A percentile compares a stretch with the other conserved stretches of the same genome.
These are phyloP conservation scores for Pythium phragmitis DNA, from an alignment of 352 stramenopile species.

Conservation along the genomic window DNA sequence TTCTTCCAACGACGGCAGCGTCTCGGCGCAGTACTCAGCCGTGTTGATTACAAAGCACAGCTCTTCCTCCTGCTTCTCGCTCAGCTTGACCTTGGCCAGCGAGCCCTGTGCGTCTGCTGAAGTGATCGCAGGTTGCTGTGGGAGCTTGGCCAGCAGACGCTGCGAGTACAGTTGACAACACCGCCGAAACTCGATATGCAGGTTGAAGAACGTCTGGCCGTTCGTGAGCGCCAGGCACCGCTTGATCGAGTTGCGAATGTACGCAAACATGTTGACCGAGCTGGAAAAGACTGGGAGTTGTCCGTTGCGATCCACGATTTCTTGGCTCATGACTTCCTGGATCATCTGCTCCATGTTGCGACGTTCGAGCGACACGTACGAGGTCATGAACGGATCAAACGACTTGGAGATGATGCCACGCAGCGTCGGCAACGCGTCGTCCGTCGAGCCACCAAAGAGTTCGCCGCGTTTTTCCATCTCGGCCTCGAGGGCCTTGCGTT, in stretches of 20 bases:
- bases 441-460: conserved; percentile 30
- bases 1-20: conserved; percentile 94
- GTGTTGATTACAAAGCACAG: conserved; percentile 98
- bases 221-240: conserved; percentile 96
- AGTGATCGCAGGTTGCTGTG: conserved; percentile 26
- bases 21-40: conserved; percentile 98
- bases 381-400: conserved; percentile 98
- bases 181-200: conserved; percentile 93
- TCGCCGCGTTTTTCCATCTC: conserved; percentile 64
- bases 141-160: conserved; percentile 72
- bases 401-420: conserved; percentile 86
- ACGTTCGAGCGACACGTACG: conserved; percentile 96
- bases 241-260: conserved; percentile 98
- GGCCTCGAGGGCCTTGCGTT: conserved; percentile 61
- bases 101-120: conserved; percentile 5
- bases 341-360: conserved; percentile 96
- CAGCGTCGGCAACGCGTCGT: conserved; percentile 66
- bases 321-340: conserved; percentile 85
- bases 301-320: conserved; percentile 94
- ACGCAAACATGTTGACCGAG: conserved; percentile 98
- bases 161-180: conserved; percentile 78
- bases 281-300: conserved; percentile 95
- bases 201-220: conserved; percentile 96
- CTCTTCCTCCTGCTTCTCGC: conserved; percentile 92
- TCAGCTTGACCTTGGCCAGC: conserved; percentile 55